Evolutionary conservation across 805 yeast genomes (phyloP).

Genomic region (Pichia eremophila): DNA sequence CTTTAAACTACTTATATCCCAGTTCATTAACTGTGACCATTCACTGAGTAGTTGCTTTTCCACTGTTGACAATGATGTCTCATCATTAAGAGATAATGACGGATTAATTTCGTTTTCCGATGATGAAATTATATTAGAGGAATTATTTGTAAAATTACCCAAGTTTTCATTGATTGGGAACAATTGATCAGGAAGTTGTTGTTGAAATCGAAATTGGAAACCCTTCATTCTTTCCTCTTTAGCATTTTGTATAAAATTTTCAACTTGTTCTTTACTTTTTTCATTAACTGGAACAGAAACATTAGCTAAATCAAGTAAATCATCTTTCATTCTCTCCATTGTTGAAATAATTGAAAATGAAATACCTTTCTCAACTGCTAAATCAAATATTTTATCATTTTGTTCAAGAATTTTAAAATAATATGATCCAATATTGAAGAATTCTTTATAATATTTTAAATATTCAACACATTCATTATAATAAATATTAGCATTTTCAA

Average conservation of each 20-base stretch:
- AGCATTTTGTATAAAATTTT: not conserved
- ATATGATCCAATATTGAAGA: not conserved
- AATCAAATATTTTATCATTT: slow-evolving; percentile 1
- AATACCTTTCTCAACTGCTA: not conserved
- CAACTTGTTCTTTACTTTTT: not conserved
- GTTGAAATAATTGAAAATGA: not conserved
- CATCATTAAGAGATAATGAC: not conserved
- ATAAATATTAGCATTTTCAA: not conserved
- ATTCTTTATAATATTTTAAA: not conserved
- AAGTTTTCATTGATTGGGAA: too few relatives aligned
- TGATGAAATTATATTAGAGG: too few relatives aligned
- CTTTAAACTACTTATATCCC: not conserved
- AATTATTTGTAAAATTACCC: too few relatives aligned
- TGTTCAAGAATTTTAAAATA: not conserved
- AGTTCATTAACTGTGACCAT: not conserved
- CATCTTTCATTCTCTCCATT: not conserved
- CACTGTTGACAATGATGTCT: not conserved
- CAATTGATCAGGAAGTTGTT: too few relatives aligned
- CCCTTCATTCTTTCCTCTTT: not conserved
- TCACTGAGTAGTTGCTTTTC: not conserved
- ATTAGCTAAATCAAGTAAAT: not conserved
- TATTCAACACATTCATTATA: not conserved
- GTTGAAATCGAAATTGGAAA: not conserved
- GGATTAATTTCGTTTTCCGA: too few relatives aligned
- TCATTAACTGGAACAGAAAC: not conserved